These are phyloP conservation scores for Rubia tinctorum DNA, from an alignment of 305 asterid genomes.

Conservation along the genomic window DNA sequence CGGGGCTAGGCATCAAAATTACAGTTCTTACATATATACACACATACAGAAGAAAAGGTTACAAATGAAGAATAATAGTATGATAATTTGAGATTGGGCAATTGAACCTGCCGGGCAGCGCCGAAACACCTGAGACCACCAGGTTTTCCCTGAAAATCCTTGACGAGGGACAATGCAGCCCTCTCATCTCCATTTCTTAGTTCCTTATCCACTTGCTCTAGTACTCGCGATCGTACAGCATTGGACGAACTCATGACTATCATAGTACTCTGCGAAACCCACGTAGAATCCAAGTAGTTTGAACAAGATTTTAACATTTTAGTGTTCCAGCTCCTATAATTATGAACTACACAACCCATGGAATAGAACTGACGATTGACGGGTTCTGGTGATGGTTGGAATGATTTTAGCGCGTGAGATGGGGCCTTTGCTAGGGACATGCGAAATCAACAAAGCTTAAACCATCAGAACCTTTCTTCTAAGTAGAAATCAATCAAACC, in stretches of 20 bases:
- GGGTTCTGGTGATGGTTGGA: background rate
- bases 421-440: background rate
- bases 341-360: slow-evolving; percentile 18
- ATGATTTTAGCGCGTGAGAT: background rate
- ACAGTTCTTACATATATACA: background rate
- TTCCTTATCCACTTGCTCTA: slow-evolving; percentile 82
- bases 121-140: slow-evolving; percentile 82
- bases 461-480: background rate
- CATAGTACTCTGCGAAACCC: slow-evolving; percentile 18
- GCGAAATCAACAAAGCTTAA: background rate
- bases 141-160: slow-evolving; percentile 57
- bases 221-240: slow-evolving; percentile 22
- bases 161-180: slow-evolving; percentile 68
- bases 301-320: slow-evolving; percentile 3
- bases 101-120: slow-evolving; percentile 78
- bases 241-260: slow-evolving; percentile 20
- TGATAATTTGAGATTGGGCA: slow-evolving; percentile 8
- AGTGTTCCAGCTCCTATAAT: slow-evolving; percentile 10
- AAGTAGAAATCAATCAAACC: background rate
- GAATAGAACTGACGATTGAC: background rate
- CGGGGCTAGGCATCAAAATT: background rate
- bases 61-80: background rate
- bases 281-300: background rate
- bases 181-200: slow-evolving; percentile 66
- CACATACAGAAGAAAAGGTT: too few relatives aligned